Evolutionary conservation across 352 stramenopile genomes (phyloP).

Genomic region (Globisporangium polare): DNA sequence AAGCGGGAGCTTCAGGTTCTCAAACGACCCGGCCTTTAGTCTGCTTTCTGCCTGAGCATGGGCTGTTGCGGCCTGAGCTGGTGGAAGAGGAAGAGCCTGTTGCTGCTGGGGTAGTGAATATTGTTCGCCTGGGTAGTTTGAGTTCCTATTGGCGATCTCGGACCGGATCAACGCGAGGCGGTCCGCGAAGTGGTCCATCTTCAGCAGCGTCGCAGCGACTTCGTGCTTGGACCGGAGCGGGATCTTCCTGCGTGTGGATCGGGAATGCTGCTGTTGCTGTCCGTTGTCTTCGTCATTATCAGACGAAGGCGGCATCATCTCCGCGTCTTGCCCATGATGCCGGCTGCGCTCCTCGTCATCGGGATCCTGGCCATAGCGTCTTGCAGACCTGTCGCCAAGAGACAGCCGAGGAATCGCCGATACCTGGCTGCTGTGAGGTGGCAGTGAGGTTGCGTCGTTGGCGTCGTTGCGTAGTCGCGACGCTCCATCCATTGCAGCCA

Average conservation of each 20-base stretch:
- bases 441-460: background rate
- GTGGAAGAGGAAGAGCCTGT: background rate
- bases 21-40: slow-evolving; percentile 1
- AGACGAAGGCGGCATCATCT: background rate
- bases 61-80: background rate
- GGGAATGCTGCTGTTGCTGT: background rate
- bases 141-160: slow-evolving; percentile 21
- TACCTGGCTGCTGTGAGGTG: background rate
- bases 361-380: background rate
- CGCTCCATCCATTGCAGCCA: background rate
- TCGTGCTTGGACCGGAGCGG: slow-evolving; percentile 11
- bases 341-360: slow-evolving; percentile 11
- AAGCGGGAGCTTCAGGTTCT: slow-evolving; percentile 30
- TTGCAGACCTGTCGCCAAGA: background rate
- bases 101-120: slow-evolving; percentile 4
- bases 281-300: background rate
- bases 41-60: background rate
- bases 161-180: slow-evolving; percentile 40
- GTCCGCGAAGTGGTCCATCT: slow-evolving; percentile 42
- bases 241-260: background rate
- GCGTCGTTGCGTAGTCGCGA: background rate
- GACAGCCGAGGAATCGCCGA: background rate
- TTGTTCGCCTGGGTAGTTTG: background rate
- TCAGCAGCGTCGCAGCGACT: slow-evolving; percentile 23
- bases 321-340: background rate